Conservation (phyloP, 495 filamentous ascomycete species). For the Penicillium canescens region DNA sequence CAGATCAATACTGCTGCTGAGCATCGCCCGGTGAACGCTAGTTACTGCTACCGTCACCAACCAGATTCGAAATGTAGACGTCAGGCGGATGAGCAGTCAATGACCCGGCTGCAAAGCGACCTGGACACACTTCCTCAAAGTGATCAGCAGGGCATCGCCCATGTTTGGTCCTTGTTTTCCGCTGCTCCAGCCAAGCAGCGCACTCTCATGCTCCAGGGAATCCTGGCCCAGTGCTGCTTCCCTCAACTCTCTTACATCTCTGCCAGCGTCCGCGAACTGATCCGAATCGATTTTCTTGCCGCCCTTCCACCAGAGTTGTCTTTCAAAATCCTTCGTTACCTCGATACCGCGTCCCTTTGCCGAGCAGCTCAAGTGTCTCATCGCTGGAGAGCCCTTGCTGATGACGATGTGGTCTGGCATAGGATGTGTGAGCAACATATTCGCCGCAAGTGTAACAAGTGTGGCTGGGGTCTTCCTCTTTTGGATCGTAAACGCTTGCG, state of each 20-base stretch:
- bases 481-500: constrained; percentile 85
- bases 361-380: constrained; percentile 94
- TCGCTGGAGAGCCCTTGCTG: constrained; percentile 82
- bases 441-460: constrained; percentile 93
- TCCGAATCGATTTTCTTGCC: constrained; percentile 91
- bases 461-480: constrained; percentile 90
- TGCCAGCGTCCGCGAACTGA: constrained; percentile 80
- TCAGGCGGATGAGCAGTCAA: constrained; percentile 90
- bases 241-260: constrained; percentile 93
- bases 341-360: constrained; percentile 95
- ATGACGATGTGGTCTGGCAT: constrained; percentile 98
- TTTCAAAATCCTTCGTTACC: constrained; percentile 87
- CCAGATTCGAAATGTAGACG: constrained; percentile 92
- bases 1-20: constrained; percentile 27
- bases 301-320: constrained; percentile 88
- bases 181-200: constrained; percentile 92
- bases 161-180: constrained; percentile 96
- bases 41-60: constrained; percentile 93
- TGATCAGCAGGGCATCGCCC: constrained; percentile 91
- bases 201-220: constrained; percentile 91
- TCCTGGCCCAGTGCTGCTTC: constrained; percentile 94
- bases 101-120: constrained; percentile 90
- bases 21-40: constrained; percentile 63
- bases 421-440: constrained; percentile 99
- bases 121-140: constrained; percentile 76